Conservation (phyloP, 768 basidiomycete species). For the Podaxis sp. region DNA sequence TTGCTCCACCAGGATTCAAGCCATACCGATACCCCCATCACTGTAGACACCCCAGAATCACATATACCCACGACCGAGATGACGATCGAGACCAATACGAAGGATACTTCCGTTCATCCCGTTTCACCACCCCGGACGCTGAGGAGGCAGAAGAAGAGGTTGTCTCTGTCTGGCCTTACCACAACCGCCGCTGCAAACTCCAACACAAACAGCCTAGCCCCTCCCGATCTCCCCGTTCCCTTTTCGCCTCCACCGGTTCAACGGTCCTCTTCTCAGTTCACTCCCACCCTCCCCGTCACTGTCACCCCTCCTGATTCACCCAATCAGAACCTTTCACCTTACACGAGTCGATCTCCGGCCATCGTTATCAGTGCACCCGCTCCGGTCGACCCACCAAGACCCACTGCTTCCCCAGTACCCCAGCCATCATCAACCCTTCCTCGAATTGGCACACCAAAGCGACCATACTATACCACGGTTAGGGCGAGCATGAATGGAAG, state of each 20-base stretch:
- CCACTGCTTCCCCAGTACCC: background rate
- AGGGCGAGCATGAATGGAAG: constrained; percentile 7
- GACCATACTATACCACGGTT: constrained; percentile 20
- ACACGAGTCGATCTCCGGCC: background rate
- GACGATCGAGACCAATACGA: background rate
- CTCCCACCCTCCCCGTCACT: background rate
- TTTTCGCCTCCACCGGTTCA: constrained; percentile 4
- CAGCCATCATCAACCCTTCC: constrained; percentile 1
- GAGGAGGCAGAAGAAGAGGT: constrained; percentile 12
- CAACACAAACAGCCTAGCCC: background rate
- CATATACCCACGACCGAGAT: constrained; percentile 3
- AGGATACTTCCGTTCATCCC: background rate
- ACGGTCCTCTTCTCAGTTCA: background rate
- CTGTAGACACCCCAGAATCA: background rate
- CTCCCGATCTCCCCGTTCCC: background rate
- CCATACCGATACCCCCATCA: background rate
- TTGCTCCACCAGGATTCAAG: constrained; percentile 4
- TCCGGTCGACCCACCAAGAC: background rate
- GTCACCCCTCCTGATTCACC: constrained; percentile 4
- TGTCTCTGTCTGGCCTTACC: background rate
- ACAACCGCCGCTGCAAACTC: background rate
- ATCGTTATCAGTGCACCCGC: constrained; percentile 1
- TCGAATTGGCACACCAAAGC: constrained; percentile 18
- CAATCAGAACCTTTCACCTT: background rate
- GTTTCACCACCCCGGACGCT: background rate